Evolutionary conservation across 2,329 filamentous ascomycete genomes (phyloP), one percentile per base, ranked within the genome.

Genomic region (Stemphylium vesicarium): DNA sequence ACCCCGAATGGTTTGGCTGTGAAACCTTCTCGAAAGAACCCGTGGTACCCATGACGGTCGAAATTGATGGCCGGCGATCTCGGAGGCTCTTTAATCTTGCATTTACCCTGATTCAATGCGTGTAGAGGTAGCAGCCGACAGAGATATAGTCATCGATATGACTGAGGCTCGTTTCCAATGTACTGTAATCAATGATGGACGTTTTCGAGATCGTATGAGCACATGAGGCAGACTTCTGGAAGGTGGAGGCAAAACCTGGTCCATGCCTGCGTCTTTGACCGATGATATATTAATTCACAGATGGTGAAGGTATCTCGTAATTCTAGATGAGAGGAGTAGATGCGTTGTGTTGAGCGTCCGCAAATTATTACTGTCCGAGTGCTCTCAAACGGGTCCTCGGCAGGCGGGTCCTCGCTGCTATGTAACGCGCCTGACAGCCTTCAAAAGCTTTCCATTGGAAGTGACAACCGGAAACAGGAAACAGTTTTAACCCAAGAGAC

Each of bases 41-140:
- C 37, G 40, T 50, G 33, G 59, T 59, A 59, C 62, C 64, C 57
- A 62, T 65, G 66, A 68, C 62, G 45, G 45, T 45, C 45, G 33
- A 37, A 32, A 18, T 60, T 64, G 55, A 71, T 70, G 65, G 56
- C 57, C 26, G 57, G n/a, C 29, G 56, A 65, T 57, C 60, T 64
- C 57, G 56, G 64, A 66, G 57, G 57, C 55, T 60, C 62, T 63
- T 52, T 53, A 49, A 48, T 50, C 48, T 43, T 61, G 59, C 51
- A 66, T 65, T 66, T 65, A 70, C 41, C 62, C 64, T 63, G 50
- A 58, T 42, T 32, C 38, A 50, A 38, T 58, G 56, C 61, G 64
- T 53, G 63, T n/a, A 42, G 41, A 47, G 47, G 40, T 9, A 26
- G 33, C 22, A 41, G 38, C 61, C 54, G 55, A 52, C 45, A 45